Evolutionary conservation across 768 basidiomycete genomes (phyloP).

Genomic region (Suillus discolor): DNA sequence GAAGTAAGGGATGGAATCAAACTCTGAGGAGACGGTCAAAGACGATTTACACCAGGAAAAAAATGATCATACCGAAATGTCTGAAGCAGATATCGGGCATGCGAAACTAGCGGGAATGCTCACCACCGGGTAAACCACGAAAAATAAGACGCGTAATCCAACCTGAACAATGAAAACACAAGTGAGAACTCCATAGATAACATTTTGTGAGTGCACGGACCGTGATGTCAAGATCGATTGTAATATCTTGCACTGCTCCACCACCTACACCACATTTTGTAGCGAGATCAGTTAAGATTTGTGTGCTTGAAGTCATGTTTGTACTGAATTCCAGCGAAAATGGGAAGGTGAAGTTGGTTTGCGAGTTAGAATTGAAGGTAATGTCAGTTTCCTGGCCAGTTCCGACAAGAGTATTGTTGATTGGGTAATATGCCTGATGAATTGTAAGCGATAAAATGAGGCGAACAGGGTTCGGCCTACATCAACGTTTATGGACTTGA

Average conservation of each 20-base stretch:
- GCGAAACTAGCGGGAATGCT: constrained; percentile 59
- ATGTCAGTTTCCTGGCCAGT: constrained; percentile 52
- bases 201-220: constrained; percentile 39
- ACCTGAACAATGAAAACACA: constrained; percentile 43
- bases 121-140: constrained; percentile 69
- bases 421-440: constrained; percentile 71
- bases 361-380: constrained; percentile 50
- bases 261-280: constrained; percentile 61
- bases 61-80: constrained; percentile 21
- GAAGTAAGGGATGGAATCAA: constrained; percentile 21
- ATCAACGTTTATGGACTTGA: constrained; percentile 64
- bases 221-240: constrained; percentile 66
- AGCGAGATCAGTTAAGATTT: constrained; percentile 63
- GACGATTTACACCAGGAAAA: not conserved
- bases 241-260: constrained; percentile 48
- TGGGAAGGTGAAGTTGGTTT: constrained; percentile 76
- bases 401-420: constrained; percentile 70
- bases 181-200: not conserved
- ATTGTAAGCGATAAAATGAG: constrained; percentile 11
- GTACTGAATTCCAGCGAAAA: constrained; percentile 67
- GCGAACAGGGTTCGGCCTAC: constrained; percentile 35
- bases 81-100: constrained; percentile 57
- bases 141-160: constrained; percentile 61
- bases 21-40: constrained; percentile 22
- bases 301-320: constrained; percentile 49